Evolutionary conservation across 1,284 basidiomycete species (phyloP), one percentile per base, ranked within the genome.

Genomic region (Naganishia liquefaciens): DNA sequence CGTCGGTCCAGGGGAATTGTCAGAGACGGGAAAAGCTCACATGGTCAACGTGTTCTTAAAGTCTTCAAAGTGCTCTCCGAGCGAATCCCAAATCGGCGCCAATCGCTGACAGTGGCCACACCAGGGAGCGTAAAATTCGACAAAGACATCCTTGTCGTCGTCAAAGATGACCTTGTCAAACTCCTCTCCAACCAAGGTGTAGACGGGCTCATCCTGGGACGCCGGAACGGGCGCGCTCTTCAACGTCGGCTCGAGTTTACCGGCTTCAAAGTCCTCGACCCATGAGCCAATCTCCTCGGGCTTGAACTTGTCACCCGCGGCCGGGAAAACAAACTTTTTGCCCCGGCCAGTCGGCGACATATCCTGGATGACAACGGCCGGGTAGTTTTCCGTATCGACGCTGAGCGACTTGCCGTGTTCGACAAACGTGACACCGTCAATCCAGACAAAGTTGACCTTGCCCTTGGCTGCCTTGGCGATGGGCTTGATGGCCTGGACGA

Each of bases 81-180:
- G 87, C 42, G 84, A 85, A 71, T 97, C 93, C 91, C 93, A 99
- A 62, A 83, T 91, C 30, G 96, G 96, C 76, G 91, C 91, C 70
- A 99, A 87, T 74, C 92, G 76, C 70, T 79, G 68, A 80, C 71
- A 51, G 27, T 47, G 55, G 9, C 57, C 57, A 27, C 57, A 60
- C 95, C 96, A 99, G 62, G 91, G 87, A 62, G 95, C 96, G 76
- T 93, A 98, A 81, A 96, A 94, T 81, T 99, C 96, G 73, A 97
- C 84, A 72, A 99, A 93, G 73, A 97, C 88, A 79, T 99, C 95
- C 83, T 96, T 97, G 64, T 83, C 81, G 64, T 93, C 88, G 76
- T 97, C 90, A 68, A 86, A 87, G 47, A 92, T 87, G 62, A 95
- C 82, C 64, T 90, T 81, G 6, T 98, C 91, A 73, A 97, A 99